phyloP scores from a whole-genome alignment of 2,329 filamentous ascomycete species.

The Neopestalotiopsis sp. region DNA sequence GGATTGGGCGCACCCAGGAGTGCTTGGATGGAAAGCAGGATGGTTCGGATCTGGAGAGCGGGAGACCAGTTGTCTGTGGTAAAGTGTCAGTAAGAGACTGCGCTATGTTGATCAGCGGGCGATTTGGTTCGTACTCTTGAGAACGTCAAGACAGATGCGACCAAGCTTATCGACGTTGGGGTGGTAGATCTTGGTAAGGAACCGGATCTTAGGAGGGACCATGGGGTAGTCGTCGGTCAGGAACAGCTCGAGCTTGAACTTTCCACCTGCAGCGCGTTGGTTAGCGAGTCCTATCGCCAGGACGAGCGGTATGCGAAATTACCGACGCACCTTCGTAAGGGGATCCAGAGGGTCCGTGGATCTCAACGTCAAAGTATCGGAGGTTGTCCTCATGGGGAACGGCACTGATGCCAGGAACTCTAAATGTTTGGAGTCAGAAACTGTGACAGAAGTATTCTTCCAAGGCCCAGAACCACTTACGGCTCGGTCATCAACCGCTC shows the following conservation, averaged over 20 bases:
- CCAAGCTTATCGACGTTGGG: constrained; percentile 98
- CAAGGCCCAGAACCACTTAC: constrained; percentile 55
- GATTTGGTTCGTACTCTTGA: constrained; percentile 75
- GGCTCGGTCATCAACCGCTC: constrained; percentile 96
- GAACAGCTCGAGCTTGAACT: constrained; percentile 97
- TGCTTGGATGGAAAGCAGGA: constrained; percentile 97
- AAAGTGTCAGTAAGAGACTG: constrained; percentile 18
- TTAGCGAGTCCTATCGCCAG: background rate
- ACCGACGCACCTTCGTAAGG: constrained; percentile 82
- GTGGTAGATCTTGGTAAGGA: constrained; percentile 98
- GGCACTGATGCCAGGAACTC: constrained; percentile 94
- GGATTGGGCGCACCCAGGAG: constrained; percentile 95
- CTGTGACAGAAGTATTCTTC: background rate
- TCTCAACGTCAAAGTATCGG: constrained; percentile 96
- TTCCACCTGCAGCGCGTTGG: constrained; percentile 60
- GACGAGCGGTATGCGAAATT: background rate
- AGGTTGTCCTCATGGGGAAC: constrained; percentile 97
- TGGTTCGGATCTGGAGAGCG: constrained; percentile 95
- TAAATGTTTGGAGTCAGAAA: constrained; percentile 40
- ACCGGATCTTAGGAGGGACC: constrained; percentile 98
- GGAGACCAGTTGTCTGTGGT: constrained; percentile 93
- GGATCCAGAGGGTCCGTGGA: constrained; percentile 88
- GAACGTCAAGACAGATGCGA: constrained; percentile 93
- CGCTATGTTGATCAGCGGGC: background rate
- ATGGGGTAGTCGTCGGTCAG: constrained; percentile 98